phyloP scores from a whole-genome alignment of 129 eudicot genomes.

The Gnaphalium uliginosum region DNA sequence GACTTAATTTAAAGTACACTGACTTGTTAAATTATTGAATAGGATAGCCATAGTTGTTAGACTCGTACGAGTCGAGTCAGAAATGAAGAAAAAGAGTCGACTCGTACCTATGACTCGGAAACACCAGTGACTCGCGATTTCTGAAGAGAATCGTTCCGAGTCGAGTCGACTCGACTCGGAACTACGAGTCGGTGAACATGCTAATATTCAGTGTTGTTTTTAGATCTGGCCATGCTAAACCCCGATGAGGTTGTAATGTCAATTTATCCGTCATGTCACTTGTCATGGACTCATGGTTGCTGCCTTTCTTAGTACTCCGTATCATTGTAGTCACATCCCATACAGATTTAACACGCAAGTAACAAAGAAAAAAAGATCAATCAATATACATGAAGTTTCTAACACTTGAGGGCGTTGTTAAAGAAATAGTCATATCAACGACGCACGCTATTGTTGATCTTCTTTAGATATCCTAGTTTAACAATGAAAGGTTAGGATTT shows the following conservation, averaged over 20 bases:
- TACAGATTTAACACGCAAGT: background rate
- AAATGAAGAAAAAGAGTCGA: too few relatives aligned
- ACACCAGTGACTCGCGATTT: too few relatives aligned
- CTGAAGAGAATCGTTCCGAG: too few relatives aligned
- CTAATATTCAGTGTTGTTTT: too few relatives aligned
- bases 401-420: background rate
- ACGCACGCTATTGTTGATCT: background rate
- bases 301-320: background rate
- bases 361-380: background rate
- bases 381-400: background rate
- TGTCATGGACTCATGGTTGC: background rate
- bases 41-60: too few relatives aligned
- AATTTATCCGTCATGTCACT: background rate
- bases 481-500: background rate
- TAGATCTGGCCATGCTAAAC: slow-evolving; percentile 1
- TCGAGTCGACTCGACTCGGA: too few relatives aligned
- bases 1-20: too few relatives aligned
- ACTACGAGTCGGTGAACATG: too few relatives aligned
- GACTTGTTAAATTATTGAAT: too few relatives aligned
- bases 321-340: background rate
- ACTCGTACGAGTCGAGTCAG: too few relatives aligned
- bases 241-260: background rate
- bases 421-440: background rate
- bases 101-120: too few relatives aligned
- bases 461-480: background rate